Evolutionary conservation across 768 basidiomycete species (phyloP).

Genomic region (Lentinula edodes): DNA sequence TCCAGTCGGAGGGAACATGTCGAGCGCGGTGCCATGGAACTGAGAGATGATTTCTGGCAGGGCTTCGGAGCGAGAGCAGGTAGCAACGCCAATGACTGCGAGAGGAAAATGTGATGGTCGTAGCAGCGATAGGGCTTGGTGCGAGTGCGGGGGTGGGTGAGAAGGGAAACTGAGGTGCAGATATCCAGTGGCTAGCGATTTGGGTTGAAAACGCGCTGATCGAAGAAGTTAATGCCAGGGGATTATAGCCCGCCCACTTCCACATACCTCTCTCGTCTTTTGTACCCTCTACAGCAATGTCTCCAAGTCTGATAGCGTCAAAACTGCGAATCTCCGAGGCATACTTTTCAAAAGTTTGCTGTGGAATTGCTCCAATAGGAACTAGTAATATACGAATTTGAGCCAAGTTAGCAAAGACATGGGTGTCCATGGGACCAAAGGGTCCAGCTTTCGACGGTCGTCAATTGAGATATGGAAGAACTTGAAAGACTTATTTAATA

Average conservation of each 20-base stretch:
- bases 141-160: slow-evolving; percentile 67
- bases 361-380: slow-evolving; percentile 75
- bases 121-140: slow-evolving; percentile 65
- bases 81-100: slow-evolving; percentile 83
- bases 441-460: neutral
- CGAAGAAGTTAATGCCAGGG: slow-evolving; percentile 10
- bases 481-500: neutral
- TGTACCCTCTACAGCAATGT: slow-evolving; percentile 68
- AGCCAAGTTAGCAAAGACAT: slow-evolving; percentile 77
- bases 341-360: slow-evolving; percentile 67
- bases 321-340: slow-evolving; percentile 69
- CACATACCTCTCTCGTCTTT: slow-evolving; percentile 70
- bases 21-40: slow-evolving; percentile 58
- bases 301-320: slow-evolving; percentile 68
- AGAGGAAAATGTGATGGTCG: slow-evolving; percentile 79
- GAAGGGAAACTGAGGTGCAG: slow-evolving; percentile 77
- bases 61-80: slow-evolving; percentile 52
- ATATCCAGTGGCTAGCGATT: slow-evolving; percentile 65
- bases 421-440: slow-evolving; percentile 48
- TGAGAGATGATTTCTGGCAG: slow-evolving; percentile 51
- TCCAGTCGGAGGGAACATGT: slow-evolving; percentile 61
- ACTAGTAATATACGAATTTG: slow-evolving; percentile 82
- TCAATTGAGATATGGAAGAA: too few species aligned
- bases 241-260: neutral
- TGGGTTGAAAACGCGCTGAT: slow-evolving; percentile 80